A percentile compares a stretch with the other conserved stretches of the same genome.
Evolutionary conservation across 306 rosid genomes (phyloP).

Genomic region (Sicyos baderoa): DNA sequence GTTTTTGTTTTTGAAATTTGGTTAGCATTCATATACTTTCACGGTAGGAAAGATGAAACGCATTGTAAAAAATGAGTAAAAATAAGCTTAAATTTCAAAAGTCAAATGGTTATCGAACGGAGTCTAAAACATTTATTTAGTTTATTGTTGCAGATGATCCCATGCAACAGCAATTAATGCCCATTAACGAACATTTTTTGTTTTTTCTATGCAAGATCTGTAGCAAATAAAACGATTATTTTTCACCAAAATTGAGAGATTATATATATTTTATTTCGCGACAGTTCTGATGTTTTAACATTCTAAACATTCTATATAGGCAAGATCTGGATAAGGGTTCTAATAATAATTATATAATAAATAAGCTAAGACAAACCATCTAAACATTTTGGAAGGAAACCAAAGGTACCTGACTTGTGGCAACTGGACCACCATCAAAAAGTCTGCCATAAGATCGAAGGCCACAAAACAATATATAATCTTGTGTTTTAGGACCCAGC

Average conservation of each 20-base stretch:
- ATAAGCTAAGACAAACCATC: background rate
- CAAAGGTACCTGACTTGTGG: conserved; percentile 40
- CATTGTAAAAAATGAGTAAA: no score
- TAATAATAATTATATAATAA: background rate
- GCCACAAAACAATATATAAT: conserved; percentile 43
- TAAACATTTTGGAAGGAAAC: background rate
- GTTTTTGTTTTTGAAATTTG: no score
- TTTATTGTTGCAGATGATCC: background rate
- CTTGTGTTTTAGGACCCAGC: conserved; percentile 35
- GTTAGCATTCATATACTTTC: no score
- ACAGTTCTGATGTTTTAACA: background rate
- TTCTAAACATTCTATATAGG: background rate
- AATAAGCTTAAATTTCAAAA: no score
- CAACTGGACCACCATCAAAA: conserved; percentile 36
- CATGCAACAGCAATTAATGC: background rate
- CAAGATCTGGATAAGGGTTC: background rate
- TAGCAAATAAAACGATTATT: background rate
- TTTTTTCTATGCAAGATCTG: background rate
- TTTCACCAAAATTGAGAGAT: background rate
- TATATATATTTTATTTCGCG: background rate
- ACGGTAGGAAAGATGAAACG: no score
- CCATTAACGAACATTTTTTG: background rate
- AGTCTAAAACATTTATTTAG: background rate
- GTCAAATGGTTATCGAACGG: no score
- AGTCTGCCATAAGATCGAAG: conserved; percentile 42